phyloP scores from a whole-genome alignment of 2,329 filamentous ascomycete genomes.

The Neopestalotiopsis rosae region DNA sequence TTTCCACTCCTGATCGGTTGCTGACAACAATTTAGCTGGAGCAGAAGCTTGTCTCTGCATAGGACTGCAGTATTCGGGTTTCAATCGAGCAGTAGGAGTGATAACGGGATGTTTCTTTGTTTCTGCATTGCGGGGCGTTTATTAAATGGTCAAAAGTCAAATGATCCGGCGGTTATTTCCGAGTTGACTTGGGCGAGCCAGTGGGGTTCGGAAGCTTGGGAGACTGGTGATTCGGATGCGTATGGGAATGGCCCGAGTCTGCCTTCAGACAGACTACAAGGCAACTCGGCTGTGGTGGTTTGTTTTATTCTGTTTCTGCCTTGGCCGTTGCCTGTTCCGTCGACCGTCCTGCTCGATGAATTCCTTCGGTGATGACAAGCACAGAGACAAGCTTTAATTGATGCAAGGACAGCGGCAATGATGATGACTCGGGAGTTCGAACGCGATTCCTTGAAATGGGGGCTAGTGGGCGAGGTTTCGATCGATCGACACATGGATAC shows the following conservation, averaged over 20 bases:
- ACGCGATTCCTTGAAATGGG: not conserved
- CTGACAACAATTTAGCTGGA: conserved; percentile 28
- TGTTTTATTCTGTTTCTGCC: not conserved
- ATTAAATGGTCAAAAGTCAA: conserved; percentile 9
- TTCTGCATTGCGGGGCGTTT: conserved; percentile 17
- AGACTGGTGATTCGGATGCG: not conserved
- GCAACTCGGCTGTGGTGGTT: not conserved
- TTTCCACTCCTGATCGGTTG: conserved; percentile 19
- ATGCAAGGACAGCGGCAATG: not conserved
- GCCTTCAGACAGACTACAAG: not conserved
- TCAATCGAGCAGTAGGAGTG: not conserved
- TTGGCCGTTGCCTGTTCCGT: not conserved
- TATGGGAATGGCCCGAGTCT: too few relatives aligned
- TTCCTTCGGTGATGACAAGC: not conserved
- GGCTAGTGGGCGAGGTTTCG: not conserved
- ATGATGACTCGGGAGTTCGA: not conserved
- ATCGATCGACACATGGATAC: conserved; percentile 11
- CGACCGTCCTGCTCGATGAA: not conserved
- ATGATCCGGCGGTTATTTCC: conserved; percentile 5
- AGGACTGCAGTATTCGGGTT: not conserved
- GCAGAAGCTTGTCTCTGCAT: conserved; percentile 31
- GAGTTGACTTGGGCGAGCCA: not conserved
- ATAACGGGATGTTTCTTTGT: not conserved
- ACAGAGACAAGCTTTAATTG: not conserved
- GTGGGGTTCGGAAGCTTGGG: not conserved